Conservation (phyloP, 805 yeast genomes). For the Priceomyces fermenticarens region DNA sequence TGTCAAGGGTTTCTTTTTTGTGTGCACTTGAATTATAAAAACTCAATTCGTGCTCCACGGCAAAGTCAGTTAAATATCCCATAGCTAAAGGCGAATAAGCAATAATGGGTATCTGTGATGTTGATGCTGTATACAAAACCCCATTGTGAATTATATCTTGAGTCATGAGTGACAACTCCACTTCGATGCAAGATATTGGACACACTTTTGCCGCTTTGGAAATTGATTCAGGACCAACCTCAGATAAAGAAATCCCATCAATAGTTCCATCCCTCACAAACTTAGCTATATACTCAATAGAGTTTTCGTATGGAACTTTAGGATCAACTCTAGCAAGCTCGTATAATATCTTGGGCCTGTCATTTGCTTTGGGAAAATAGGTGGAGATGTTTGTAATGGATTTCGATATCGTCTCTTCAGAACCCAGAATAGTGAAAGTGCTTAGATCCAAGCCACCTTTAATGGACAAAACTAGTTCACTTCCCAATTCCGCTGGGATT, state of each 20-base stretch:
- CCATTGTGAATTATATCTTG: constrained; percentile 63
- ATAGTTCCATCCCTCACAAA: constrained; percentile 62
- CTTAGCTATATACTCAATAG: constrained; percentile 54
- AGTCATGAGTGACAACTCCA: constrained; percentile 74
- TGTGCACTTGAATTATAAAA: constrained; percentile 50
- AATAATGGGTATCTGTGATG: constrained; percentile 60
- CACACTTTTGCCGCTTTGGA: constrained; percentile 52
- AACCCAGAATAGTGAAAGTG: constrained; percentile 26
- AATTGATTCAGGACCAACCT: constrained; percentile 62
- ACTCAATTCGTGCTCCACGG: constrained; percentile 34
- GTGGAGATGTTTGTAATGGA: constrained; percentile 47
- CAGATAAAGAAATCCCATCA: constrained; percentile 72
- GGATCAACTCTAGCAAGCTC: constrained; percentile 73
- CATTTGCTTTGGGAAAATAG: constrained; percentile 25
- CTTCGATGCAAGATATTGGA: constrained; percentile 68
- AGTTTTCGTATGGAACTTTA: constrained; percentile 54
- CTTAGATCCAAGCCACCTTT: constrained; percentile 56
- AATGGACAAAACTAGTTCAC: constrained; percentile 54
- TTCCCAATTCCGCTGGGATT: constrained; percentile 51
- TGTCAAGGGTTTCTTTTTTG: constrained; percentile 47
- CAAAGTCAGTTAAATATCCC: constrained; percentile 69
- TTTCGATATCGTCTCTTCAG: constrained; percentile 41
- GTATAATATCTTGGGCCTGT: constrained; percentile 46
- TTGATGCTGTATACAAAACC: constrained; percentile 54
- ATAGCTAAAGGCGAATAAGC: constrained; percentile 84